Evolutionary conservation across 2,329 filamentous ascomycete species (phyloP).

Genomic region (Curvularia sp.): DNA sequence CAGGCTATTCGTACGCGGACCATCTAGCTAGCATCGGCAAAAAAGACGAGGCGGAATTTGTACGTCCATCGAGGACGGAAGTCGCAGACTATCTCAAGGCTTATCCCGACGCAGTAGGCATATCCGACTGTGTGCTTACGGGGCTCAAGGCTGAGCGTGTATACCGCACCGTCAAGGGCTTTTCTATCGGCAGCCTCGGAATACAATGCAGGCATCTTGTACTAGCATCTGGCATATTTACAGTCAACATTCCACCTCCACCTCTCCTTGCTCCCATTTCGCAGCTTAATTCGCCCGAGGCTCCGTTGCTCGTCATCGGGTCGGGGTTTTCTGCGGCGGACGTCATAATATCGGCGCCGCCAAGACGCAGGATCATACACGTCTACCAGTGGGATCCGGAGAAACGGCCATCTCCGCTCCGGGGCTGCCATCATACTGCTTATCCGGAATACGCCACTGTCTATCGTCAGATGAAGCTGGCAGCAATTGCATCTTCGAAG

Average conservation of each 20-base stretch:
- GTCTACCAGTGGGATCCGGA: slow-evolving; percentile 67
- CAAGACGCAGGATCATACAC: slow-evolving; percentile 63
- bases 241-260: slow-evolving; percentile 61
- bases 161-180: slow-evolving; percentile 56
- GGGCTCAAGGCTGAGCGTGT: slow-evolving; percentile 54
- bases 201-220: slow-evolving; percentile 64
- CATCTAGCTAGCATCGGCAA: slow-evolving; percentile 57
- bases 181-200: slow-evolving; percentile 60
- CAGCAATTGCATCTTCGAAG: slow-evolving; percentile 43
- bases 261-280: slow-evolving; percentile 58
- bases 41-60: slow-evolving; percentile 56
- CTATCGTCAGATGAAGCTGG: slow-evolving; percentile 67
- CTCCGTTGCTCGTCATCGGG: slow-evolving; percentile 64
- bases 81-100: slow-evolving; percentile 63
- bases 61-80: slow-evolving; percentile 62
- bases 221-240: slow-evolving; percentile 66
- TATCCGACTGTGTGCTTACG: slow-evolving; percentile 57
- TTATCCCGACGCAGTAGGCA: slow-evolving; percentile 63
- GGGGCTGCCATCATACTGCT: slow-evolving; percentile 65
- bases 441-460: slow-evolving; percentile 69
- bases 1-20: slow-evolving; percentile 64
- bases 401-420: slow-evolving; percentile 62
- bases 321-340: slow-evolving; percentile 70
- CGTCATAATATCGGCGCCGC: slow-evolving; percentile 63
- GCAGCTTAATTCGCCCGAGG: slow-evolving; percentile 27